Evolutionary conservation across 805 yeast genomes (phyloP), one percentile per base, ranked within the genome.

Genomic region (Saccharomycopsis fibuligera): DNA sequence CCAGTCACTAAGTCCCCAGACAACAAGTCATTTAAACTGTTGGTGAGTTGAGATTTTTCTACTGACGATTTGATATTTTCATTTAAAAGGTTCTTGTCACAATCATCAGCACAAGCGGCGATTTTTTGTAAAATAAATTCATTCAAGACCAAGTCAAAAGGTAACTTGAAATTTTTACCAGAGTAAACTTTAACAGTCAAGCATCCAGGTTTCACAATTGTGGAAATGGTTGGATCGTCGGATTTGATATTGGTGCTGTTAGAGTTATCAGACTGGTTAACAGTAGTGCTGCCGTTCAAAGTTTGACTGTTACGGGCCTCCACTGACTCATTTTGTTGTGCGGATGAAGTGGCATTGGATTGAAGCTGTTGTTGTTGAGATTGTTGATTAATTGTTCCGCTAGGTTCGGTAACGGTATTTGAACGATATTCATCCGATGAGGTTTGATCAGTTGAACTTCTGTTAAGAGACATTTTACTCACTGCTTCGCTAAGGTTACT

Each of bases 101-200:
- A 58, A 47, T 63, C 63, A 35, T 68, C 68, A 9, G 79, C 80
- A 48, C 85, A 76, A 44, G 69, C 68, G n/a, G 86, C 79, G 53
- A 86, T 68, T 50, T 83, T 83, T n/a, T 77, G 70, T 44, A 86
- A 64, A 21, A 79, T 75, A 54, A 73, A 80, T 58, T 76, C 78
- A 64, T 78, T 83, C 49, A 82, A 78, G 49, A 78, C 79, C 50
- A 85, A 70, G 24, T 79, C 78, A 41, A 84, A 78, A 4, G 96
- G 96, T 44, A 89, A 72, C 41, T 70, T 71, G 55, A 88, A 74
- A 44, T 79, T 77, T 50, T 75, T 74, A 33, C 90, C 86, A 35
- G 78, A 76, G 60, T 86, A 86, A 9, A 88, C 75, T 60, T 86
- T 85, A 24, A 88, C 82, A 0, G 90, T 84, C 56, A 88, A 72